Percentiles rank a stretch among this genome's conserved stretches.
Conservation (phyloP, 2,329 filamentous ascomycete species). For the Phialemonium atrogriseum region DNA sequence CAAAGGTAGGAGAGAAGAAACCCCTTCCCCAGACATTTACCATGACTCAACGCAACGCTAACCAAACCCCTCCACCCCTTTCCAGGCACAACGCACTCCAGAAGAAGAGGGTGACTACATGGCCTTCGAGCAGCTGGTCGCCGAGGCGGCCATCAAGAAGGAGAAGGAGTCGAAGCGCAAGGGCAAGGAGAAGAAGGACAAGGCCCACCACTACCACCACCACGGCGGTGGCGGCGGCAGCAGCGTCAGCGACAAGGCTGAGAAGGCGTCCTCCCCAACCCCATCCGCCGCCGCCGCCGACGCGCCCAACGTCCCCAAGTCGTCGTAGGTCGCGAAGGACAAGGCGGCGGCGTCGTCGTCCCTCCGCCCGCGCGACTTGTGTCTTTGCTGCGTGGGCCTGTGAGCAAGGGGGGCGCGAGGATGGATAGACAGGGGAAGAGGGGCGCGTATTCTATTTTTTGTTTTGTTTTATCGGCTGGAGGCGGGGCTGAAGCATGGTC, state of each 20-base stretch:
- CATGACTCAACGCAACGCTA: too few relatives aligned
- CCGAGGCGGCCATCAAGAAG: slow-evolving; percentile 93
- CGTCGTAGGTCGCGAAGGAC: too few relatives aligned
- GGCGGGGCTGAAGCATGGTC: too few relatives aligned
- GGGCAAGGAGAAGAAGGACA: slow-evolving; percentile 45
- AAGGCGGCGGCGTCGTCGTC: not conserved
- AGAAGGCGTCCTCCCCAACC: slow-evolving; percentile 9
- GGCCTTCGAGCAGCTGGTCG: slow-evolving; percentile 96
- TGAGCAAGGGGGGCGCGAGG: too few relatives aligned
- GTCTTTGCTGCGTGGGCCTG: not conserved
- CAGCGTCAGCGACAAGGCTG: slow-evolving; percentile 13
- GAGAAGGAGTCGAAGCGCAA: slow-evolving; percentile 77
- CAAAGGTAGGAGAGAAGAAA: slow-evolving; percentile 77
- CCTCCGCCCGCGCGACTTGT: not conserved
- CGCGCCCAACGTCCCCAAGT: slow-evolving; percentile 29
- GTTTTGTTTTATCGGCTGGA: too few relatives aligned
- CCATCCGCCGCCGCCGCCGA: slow-evolving; percentile 23
- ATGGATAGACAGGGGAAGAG: too few relatives aligned
- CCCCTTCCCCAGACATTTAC: slow-evolving; percentile 9
- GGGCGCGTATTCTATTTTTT: too few relatives aligned
- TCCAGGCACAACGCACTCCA: slow-evolving; percentile 73
- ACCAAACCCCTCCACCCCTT: too few relatives aligned
- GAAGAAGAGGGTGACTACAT: slow-evolving; percentile 99
- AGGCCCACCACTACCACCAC: too few relatives aligned
- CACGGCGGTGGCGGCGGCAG: too few relatives aligned